Evolutionary conservation across 257 asterid genomes (phyloP).

Genomic region (Penstemon davidsonii): DNA sequence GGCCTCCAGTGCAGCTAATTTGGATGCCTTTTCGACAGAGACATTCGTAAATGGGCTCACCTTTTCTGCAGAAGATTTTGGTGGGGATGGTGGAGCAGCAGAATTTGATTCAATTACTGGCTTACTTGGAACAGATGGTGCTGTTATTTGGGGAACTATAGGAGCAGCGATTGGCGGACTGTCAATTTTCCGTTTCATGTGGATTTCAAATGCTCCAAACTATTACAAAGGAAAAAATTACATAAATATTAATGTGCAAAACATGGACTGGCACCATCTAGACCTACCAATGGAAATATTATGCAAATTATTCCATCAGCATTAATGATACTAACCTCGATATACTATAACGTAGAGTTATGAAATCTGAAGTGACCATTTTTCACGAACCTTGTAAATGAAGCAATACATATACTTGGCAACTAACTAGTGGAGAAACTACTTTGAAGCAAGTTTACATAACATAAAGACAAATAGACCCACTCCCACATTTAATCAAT

Average conservation of each 20-base stretch:
- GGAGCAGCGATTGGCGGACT: constrained; percentile 39
- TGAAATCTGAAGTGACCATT: background rate
- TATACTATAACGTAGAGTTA: background rate
- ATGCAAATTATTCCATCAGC: background rate
- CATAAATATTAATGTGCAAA: constrained; percentile 15
- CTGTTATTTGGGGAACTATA: constrained; percentile 34
- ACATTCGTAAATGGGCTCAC: constrained; percentile 50
- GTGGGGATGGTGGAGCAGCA: constrained; percentile 41
- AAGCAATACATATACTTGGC: background rate
- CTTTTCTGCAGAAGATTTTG: constrained; percentile 51
- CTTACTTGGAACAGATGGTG: constrained; percentile 49
- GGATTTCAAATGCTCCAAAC: constrained; percentile 69
- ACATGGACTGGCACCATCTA: background rate
- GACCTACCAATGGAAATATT: background rate
- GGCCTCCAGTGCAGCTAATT: constrained; percentile 57
- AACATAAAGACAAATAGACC: constrained; percentile 8
- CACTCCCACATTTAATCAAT: constrained; percentile 4
- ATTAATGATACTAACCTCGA: constrained; percentile 1
- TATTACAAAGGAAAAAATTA: constrained; percentile 21
- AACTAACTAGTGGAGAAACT: background rate
- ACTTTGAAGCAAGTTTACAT: background rate
- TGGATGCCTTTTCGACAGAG: constrained; percentile 47
- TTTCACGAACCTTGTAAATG: background rate
- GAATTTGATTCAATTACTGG: constrained; percentile 39
- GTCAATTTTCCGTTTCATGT: constrained; percentile 53